Conservation (phyloP, 805 yeast genomes). For the Saturnispora diversa region DNA sequence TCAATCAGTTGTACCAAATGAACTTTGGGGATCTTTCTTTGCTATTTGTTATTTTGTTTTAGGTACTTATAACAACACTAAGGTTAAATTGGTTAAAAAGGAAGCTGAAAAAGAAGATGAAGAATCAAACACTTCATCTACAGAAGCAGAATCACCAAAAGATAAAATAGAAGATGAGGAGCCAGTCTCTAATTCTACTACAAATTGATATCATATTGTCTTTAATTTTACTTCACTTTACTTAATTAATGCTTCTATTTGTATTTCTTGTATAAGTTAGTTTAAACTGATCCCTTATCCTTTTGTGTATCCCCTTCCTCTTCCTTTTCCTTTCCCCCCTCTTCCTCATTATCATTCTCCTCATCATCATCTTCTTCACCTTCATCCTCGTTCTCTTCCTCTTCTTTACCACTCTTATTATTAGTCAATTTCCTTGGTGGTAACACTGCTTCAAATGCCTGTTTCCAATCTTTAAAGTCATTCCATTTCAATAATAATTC, state of each 20-base stretch:
- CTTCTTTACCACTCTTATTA: not conserved
- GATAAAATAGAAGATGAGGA: conserved; percentile 7
- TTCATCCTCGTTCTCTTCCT: not conserved
- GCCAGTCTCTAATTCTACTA: not conserved
- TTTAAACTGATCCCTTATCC: too few relatives aligned
- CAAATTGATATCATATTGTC: not conserved
- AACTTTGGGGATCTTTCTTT: conserved; percentile 59
- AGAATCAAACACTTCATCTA: too few relatives aligned
- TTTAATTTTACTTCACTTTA: not conserved
- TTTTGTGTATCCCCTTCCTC: not conserved
- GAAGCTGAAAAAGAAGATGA: conserved; percentile 5
- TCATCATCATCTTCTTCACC: not conserved
- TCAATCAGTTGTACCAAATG: conserved; percentile 48
- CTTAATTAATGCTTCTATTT: too few relatives aligned
- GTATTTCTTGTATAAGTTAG: too few relatives aligned
- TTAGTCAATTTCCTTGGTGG: conserved; percentile 63
- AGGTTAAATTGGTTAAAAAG: conserved; percentile 32
- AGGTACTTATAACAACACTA: conserved; percentile 55
- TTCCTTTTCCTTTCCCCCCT: conserved; percentile 1
- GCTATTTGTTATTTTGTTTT: conserved; percentile 48
- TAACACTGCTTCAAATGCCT: conserved; percentile 76
- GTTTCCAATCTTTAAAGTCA: conserved; percentile 74
- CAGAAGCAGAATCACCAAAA: too few relatives aligned
- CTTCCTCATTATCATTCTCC: not conserved
- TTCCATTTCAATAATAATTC: conserved; percentile 77